phyloP scores from a whole-genome alignment of 2,329 filamentous ascomycete genomes.

The Basipetospora chlamydospora region DNA sequence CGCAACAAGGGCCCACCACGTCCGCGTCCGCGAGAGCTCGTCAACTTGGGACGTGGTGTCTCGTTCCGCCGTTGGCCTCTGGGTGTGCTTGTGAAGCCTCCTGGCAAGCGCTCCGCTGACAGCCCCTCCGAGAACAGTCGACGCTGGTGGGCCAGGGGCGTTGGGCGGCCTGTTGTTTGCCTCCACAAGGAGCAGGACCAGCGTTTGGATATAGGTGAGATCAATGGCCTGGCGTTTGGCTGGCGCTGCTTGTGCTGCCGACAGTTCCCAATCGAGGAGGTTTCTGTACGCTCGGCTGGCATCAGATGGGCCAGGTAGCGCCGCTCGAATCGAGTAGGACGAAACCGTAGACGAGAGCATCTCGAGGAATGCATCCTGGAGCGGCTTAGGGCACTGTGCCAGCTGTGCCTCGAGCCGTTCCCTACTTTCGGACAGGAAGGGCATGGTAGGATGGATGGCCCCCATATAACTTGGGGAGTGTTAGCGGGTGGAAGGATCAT shows the following conservation, averaged over 20 bases:
- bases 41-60: constrained; percentile 40
- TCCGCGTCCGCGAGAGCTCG: constrained; percentile 45
- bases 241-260: constrained; percentile 5
- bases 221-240: neutral
- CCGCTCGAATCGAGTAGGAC: constrained; percentile 25
- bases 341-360: constrained; percentile 46
- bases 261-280: constrained; percentile 36
- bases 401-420: constrained; percentile 40
- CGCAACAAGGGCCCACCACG: constrained; percentile 60
- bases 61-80: neutral
- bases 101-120: constrained; percentile 51
- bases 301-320: constrained; percentile 23
- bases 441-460: constrained; percentile 51
- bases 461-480: constrained; percentile 39
- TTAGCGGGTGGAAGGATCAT: neutral
- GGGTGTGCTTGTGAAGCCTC: constrained; percentile 35
- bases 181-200: constrained; percentile 52
- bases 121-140: constrained; percentile 47
- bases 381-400: constrained; percentile 35
- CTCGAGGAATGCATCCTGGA: constrained; percentile 50
- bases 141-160: constrained; percentile 31
- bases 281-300: constrained; percentile 30
- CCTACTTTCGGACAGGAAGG: constrained; percentile 46
- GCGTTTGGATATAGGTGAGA: constrained; percentile 46
- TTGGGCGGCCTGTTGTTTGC: constrained; percentile 40